Base-by-base conservation (phyloP, 1,284 basidiomycete species). In the Austropuccinia psidii region DNA sequence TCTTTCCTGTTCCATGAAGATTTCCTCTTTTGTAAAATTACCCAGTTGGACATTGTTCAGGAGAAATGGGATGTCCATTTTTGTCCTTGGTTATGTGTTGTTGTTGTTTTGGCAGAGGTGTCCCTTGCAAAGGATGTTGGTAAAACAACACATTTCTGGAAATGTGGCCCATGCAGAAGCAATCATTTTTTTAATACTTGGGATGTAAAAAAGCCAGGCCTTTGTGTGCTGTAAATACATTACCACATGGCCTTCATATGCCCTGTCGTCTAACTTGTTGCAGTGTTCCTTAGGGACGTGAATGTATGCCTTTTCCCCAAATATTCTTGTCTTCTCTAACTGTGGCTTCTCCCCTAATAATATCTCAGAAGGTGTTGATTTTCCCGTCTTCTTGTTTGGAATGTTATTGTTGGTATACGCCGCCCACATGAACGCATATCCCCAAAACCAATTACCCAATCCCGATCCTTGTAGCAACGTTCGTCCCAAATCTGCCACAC, bases 201-300 rank as follows among this genome's bases (percentile, higher is more conserved):
- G 62, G n/a, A 41, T 24, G 17, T 21, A 65, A 43, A 65, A 65
- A 7, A 43, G 33, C 62, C 62, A 65, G 4, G 41, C 62, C 21
- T 65, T 65, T 19, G 9, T 29, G n/a, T 21, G 9, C n/a, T 47
- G 13, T 11, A 39, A 19, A 27, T 49, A 49, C 17, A 13, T 24
- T 7, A 65, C 62, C 19, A 64, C 39, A 7, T 8, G 27, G 13
- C 9, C 24, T 19, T 31, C 15, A 5, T 15, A 4, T 4, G 11
- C 43, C 17, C 43, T 33, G 5, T 8, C 4, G 21, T 65, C 62
- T 33, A 65, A 33, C 27, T 49, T 45, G 7, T 19, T 9, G 15
- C 43, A 7, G 5, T 13, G 19, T 50, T 65, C 41, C 4, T 8
- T 9, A 7, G 62, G 62, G 17, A 49, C 49, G 39, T 47, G 62